Conservation (phyloP, 306 rosid genomes). For the Prunus campanulata region DNA sequence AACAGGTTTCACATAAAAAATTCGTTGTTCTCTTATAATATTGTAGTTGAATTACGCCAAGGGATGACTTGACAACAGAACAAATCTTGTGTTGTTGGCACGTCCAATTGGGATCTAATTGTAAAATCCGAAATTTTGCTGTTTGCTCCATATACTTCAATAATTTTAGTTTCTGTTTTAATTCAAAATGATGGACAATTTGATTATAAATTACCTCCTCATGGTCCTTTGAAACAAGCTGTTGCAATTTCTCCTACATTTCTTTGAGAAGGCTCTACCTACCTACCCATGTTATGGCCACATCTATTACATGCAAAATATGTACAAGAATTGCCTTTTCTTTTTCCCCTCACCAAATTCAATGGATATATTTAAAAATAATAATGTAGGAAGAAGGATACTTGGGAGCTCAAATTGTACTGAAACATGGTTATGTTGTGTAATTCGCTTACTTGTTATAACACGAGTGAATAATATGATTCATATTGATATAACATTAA, state of each 20-base stretch:
- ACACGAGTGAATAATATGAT: no score
- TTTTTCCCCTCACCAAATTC: no score
- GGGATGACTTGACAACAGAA: neutral
- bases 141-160: neutral
- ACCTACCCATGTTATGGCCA: neutral
- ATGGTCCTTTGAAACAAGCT: neutral
- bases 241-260: neutral
- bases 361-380: no score
- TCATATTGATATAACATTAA: no score
- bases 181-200: neutral
- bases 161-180: neutral
- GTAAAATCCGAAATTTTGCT: neutral
- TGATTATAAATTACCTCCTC: neutral
- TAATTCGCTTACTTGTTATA: no score
- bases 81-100: neutral
- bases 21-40: neutral
- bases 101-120: conserved; percentile 1
- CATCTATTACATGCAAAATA: neutral
- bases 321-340: no score
- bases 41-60: neutral
- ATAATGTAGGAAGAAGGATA: no score
- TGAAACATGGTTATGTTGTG: no score
- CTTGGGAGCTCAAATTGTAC: no score
- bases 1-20: neutral
- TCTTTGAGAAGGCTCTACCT: neutral